Evolutionary conservation across 2,329 filamentous ascomycete species (phyloP), one percentile per base, ranked within the genome.

Genomic region (Coleophoma eucalyptorum): DNA sequence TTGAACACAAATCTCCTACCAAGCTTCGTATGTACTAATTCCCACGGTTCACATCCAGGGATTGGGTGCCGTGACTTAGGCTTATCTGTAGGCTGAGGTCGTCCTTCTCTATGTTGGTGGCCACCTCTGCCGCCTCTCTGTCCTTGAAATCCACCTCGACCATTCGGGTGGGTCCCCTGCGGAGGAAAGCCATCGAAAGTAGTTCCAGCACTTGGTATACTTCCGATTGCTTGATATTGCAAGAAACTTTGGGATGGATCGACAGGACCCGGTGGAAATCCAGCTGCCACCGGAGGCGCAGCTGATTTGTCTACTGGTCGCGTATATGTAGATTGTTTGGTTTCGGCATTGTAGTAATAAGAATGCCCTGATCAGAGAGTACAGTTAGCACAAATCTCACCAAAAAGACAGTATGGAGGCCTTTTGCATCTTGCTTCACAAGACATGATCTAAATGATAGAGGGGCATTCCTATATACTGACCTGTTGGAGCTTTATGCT

Each of bases 1-100:
- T 99, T 96, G 72, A 96, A 89, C 2, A 92, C 91, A 64, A 99
- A 99, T 48, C 92, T 81, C 51, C 94, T 79, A 19, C 90, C 89
- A 55, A 93, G 84, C 65, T 90, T 97, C 1, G 94, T 99, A 65
- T 87, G 89, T n/a, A 99, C 90, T 3, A 99, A 74, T 0, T 96
- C 71, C 94, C 94, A 99, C 15, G 91, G 89, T 60, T 88, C 86
- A 61, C 84, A 89, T 2, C 86, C 86, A 0, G 91, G 91, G 43
- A 99, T 94, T 5, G 78, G 65, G 50, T 88, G 80, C 65, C 89
- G 92, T 26, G 85, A 84, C 69, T 87, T 90, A 3, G 94, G 94
- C 56, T 87, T 86, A 67, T 97, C 94, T 43, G 79, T 70, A 0
- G 85, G 88, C 55, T 89, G 84, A 32, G 83, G 82, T 52, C 84